These are phyloP conservation scores for Aspergillus fructus DNA, from an alignment of 2,329 filamentous ascomycete genomes.

Conservation along the genomic window DNA sequence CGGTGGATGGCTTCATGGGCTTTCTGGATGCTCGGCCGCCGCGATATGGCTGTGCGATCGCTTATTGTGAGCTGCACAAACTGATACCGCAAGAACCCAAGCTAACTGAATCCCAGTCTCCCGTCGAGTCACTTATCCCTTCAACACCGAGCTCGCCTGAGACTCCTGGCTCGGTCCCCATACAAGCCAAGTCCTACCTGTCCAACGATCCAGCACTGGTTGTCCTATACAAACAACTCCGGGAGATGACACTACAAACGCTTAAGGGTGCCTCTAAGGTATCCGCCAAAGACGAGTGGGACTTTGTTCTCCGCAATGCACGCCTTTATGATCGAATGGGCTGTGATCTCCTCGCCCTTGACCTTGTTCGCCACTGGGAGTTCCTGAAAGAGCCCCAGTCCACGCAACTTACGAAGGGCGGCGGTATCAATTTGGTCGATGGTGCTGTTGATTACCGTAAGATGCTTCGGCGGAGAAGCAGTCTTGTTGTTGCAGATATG, in stretches of 20 bases:
- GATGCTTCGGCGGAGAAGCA: constrained; percentile 69
- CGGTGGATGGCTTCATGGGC: constrained; percentile 95
- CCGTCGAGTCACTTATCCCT: constrained; percentile 68
- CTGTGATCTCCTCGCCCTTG: constrained; percentile 83
- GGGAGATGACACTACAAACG: constrained; percentile 78
- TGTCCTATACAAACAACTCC: constrained; percentile 81
- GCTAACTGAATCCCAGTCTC: constrained; percentile 55
- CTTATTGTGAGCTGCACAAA: constrained; percentile 63
- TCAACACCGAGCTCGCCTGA: constrained; percentile 53
- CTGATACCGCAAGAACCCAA: neutral
- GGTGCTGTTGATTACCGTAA: constrained; percentile 61
- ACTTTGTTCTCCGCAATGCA: constrained; percentile 84
- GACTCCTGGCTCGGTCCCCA: constrained; percentile 56
- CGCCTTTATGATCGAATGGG: constrained; percentile 87
- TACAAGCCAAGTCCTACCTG: constrained; percentile 75
- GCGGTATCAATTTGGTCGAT: constrained; percentile 25
- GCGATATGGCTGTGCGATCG: constrained; percentile 79
- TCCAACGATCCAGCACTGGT: constrained; percentile 89
- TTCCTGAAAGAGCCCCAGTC: constrained; percentile 30
- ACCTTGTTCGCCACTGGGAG: constrained; percentile 64
- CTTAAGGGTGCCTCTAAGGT: constrained; percentile 82
- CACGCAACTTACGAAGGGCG: constrained; percentile 39
- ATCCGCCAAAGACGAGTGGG: constrained; percentile 76
- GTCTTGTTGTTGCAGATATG: constrained; percentile 74
- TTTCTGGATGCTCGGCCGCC: constrained; percentile 83